Evolutionary conservation across 2,329 filamentous ascomycete species (phyloP).

Genomic region (Dothiorella sarmentorum): DNA sequence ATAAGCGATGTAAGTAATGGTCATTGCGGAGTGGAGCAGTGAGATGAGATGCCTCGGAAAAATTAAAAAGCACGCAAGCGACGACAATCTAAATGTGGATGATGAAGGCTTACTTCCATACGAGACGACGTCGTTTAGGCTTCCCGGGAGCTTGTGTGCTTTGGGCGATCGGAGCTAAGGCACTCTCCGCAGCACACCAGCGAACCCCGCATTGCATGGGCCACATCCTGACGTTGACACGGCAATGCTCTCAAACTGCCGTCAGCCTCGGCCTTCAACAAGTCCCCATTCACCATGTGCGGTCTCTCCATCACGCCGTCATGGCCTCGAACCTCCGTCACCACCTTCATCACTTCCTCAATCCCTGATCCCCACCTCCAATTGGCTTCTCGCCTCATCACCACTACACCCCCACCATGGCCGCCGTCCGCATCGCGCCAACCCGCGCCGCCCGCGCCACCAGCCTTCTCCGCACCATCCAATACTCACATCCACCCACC

Average conservation of each 20-base stretch:
- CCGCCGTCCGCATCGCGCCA: constrained; percentile 40
- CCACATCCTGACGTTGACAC: neutral
- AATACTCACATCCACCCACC: constrained; percentile 79
- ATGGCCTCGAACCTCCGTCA: neutral
- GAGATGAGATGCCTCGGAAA: no score
- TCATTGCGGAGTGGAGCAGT: no score
- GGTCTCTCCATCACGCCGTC: neutral
- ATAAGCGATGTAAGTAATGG: no score
- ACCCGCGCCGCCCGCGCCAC: constrained; percentile 58
- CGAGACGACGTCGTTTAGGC: no score
- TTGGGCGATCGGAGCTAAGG: neutral
- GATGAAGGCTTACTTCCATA: no score
- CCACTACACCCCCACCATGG: neutral
- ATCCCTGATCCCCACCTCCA: neutral
- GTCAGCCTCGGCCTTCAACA: neutral
- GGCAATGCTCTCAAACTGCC: constrained; percentile 2
- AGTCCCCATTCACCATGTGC: no score
- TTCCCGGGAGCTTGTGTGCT: no score
- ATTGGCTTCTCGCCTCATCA: neutral
- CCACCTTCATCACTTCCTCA: neutral
- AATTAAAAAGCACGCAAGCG: no score
- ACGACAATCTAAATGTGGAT: no score
- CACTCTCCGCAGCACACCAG: neutral
- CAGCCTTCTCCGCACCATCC: constrained; percentile 80
- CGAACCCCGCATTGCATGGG: neutral